Conservation (phyloP, 495 filamentous ascomycete genomes). For the Penicillium roqueforti region DNA sequence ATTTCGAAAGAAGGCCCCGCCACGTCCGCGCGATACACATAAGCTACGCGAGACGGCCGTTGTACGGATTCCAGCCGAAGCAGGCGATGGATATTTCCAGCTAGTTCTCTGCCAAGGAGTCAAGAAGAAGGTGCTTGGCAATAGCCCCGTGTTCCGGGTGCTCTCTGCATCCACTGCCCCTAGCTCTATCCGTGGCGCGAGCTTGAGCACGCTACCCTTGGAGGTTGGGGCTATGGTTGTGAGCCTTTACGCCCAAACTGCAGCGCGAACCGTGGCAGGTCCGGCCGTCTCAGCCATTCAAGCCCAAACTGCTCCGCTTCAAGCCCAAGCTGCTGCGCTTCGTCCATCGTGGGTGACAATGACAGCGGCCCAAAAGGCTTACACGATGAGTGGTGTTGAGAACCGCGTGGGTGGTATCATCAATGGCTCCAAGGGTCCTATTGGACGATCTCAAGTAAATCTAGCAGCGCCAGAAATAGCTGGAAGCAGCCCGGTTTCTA, state of each 20-base stretch:
- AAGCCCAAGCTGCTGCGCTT: constrained; percentile 31
- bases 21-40: constrained; percentile 44
- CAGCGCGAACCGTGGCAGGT: constrained; percentile 42
- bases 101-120: constrained; percentile 54
- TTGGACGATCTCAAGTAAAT: constrained; percentile 14
- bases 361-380: constrained; percentile 40
- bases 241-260: constrained; percentile 48
- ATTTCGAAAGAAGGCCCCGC: constrained; percentile 48
- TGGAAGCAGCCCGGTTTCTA: constrained; percentile 11
- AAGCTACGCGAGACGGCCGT: constrained; percentile 56
- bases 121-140: constrained; percentile 54
- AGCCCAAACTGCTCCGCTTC: constrained; percentile 29
- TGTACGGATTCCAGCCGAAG: constrained; percentile 57
- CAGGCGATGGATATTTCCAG: constrained; percentile 63
- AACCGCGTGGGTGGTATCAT: constrained; percentile 29
- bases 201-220: constrained; percentile 57
- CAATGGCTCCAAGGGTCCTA: constrained; percentile 17
- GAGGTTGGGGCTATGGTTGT: constrained; percentile 58
- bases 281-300: constrained; percentile 45
- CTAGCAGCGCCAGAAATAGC: constrained; percentile 12
- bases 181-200: constrained; percentile 58
- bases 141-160: constrained; percentile 61
- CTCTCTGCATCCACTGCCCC: constrained; percentile 56
- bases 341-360: constrained; percentile 40
- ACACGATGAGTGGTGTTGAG: constrained; percentile 34